Base-by-base conservation (phyloP, 768 basidiomycete genomes). In the Hebeloma cylindrosporum region DNA sequence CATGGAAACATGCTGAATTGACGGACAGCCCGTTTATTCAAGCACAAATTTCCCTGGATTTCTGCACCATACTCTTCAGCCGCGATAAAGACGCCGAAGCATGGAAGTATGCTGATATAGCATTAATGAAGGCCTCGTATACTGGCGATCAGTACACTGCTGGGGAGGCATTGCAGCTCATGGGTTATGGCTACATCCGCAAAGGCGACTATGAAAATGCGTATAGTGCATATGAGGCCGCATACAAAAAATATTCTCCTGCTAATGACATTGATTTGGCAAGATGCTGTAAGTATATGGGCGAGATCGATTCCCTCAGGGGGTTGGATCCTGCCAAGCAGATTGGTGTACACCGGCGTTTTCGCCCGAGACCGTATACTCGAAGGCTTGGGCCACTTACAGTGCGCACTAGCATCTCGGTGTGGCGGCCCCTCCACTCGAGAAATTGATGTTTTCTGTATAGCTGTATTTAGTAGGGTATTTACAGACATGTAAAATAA, bases 1-100 rank as follows among this genome's bases (percentile, higher is more conserved):
- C 37, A 18, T 46, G 45, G 45, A 39, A 26, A 14, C 18, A 18
- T 1, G 45, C 45, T 2, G 37, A 46, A 40, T 16, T 16, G 28
- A 46, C 21, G 7, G 28, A 46, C 2, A 39, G 26, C 27, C 13
- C 45, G 9, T 38, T 30, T 25, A 13, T 46, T 14, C 28, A 46
- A 23, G 36, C 45, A 11, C 16, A 30, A 17, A 31, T 40, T 22
- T 30, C 37, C n/a, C 7, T 29, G 21, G 36, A 38, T 17, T 31
- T 31, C 20, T 25, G 36, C 11, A 17, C 13, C 27, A 14, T 46
- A 2, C 45, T 46, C 4, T 46, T 30, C 21, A 46, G 18, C 16
- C 26, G 29, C 7, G 23, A 46, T 29, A 22, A 14, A 16, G 45
- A 46, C 27, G 30, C 23, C 2, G 36, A 46, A 30, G 45, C 29